phyloP scores from a whole-genome alignment of 805 yeast genomes.

The Brettanomyces custersianus region DNA sequence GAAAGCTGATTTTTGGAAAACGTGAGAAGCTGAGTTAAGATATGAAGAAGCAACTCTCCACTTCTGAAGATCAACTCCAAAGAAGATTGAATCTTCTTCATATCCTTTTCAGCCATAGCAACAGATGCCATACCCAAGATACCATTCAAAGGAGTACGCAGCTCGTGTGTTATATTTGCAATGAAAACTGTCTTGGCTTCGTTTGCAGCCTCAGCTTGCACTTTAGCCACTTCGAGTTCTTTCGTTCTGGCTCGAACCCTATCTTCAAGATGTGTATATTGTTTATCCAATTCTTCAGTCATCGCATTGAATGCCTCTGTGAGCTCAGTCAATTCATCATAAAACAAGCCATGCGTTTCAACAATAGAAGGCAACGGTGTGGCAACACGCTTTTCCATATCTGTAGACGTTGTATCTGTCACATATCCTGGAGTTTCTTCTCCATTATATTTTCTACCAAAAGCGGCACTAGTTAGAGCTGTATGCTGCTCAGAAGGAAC shows the following conservation, averaged over 20 bases:
- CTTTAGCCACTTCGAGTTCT: slow-evolving; percentile 80
- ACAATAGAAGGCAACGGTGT: slow-evolving; percentile 17
- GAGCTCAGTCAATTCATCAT: slow-evolving; percentile 82
- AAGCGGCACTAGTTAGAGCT: no score
- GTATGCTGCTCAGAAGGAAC: no score
- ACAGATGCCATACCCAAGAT: slow-evolving; percentile 93
- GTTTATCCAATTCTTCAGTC: slow-evolving; percentile 81
- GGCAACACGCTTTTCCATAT: neutral
- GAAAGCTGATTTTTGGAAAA: slow-evolving; percentile 89
- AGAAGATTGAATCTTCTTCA: slow-evolving; percentile 58
- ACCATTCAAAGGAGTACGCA: slow-evolving; percentile 93
- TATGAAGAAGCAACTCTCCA: slow-evolving; percentile 83
- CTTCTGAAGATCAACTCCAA: slow-evolving; percentile 79
- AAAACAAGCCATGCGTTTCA: slow-evolving; percentile 34
- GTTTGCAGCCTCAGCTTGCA: slow-evolving; percentile 79
- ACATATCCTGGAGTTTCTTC: no score
- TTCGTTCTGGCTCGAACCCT: slow-evolving; percentile 79
- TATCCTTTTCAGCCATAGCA: slow-evolving; percentile 79
- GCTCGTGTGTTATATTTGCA: slow-evolving; percentile 88
- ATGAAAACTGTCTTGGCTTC: slow-evolving; percentile 93
- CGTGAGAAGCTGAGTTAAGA: slow-evolving; percentile 82
- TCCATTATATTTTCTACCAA: no score
- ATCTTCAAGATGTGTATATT: slow-evolving; percentile 78
- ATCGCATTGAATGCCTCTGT: slow-evolving; percentile 85
- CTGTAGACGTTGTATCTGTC: slow-evolving; percentile 1